Evolutionary conservation across 306 rosid species (phyloP).

Genomic region (Morella rubra): DNA sequence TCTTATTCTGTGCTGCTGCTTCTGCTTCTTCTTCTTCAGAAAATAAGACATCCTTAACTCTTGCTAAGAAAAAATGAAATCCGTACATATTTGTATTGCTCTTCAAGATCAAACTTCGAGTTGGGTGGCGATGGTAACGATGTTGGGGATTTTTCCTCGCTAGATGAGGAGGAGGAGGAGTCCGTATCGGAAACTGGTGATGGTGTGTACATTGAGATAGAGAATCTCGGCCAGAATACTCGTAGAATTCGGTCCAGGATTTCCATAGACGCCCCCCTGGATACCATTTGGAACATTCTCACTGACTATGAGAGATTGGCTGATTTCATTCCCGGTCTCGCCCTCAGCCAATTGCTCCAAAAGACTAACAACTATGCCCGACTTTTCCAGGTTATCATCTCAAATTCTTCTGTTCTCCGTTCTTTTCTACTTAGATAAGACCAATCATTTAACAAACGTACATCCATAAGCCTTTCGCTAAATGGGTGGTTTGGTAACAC

Average conservation of each 20-base stretch:
- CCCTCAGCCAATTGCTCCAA: slow-evolving; percentile 56
- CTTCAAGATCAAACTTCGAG: slow-evolving; percentile 36
- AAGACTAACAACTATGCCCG: slow-evolving; percentile 55
- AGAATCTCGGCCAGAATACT: slow-evolving; percentile 51
- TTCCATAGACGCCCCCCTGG: slow-evolving; percentile 52
- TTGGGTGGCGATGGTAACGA: slow-evolving; percentile 5
- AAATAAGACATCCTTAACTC: neutral
- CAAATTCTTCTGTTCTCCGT: neutral
- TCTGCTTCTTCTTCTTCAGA: slow-evolving; percentile 10
- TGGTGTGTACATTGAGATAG: slow-evolving; percentile 50
- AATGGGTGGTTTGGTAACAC: neutral
- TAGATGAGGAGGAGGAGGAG: slow-evolving; percentile 11
- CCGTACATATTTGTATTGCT: slow-evolving; percentile 23
- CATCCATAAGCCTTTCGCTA: neutral
- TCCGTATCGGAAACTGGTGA: slow-evolving; percentile 33
- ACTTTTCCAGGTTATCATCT: slow-evolving; percentile 56
- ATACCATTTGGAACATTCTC: slow-evolving; percentile 59
- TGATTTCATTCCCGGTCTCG: slow-evolving; percentile 86
- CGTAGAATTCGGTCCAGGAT: slow-evolving; percentile 68
- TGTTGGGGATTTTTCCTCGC: slow-evolving; percentile 9
- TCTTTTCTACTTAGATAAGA: neutral
- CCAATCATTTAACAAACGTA: neutral
- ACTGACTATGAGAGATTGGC: slow-evolving; percentile 84
- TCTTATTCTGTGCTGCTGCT: slow-evolving; percentile 6
- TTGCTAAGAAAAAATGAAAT: slow-evolving; percentile 14